Evolutionary conservation across 179 eudicot genomes (phyloP), one percentile per base, ranked within the genome.

Genomic region (Pouteria campechiana): DNA sequence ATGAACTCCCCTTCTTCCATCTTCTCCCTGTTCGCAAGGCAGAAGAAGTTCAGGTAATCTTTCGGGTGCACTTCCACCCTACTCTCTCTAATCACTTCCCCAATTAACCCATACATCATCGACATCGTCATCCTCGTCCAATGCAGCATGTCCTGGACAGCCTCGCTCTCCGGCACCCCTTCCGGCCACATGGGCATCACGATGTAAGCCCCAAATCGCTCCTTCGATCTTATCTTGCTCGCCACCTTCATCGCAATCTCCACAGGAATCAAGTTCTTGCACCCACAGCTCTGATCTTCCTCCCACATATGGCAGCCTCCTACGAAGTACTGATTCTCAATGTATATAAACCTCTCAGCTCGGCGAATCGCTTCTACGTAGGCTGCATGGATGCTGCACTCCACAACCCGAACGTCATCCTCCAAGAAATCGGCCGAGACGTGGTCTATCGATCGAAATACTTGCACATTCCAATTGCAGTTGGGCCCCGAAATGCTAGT

Each of bases 141-240:
- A 34, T 92, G 83, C 64, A 92, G 30, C 54, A 92, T 92, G 29
- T 79, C 88, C 44, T 79, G 83, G 34, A 87, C 92, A 2, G 83
- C 46, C 36, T 92, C 93, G 31, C 81, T 77, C 50, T 82, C 94
- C 10, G 92, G 88, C 7, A 44, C 48, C 21, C 99, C 99, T 69
- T 92, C 99, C 15, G 99, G 99, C 99, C 99, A 87, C 96, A 92
- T 87, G 17, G 96, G 99, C 30, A 92, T 77, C 34, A 87, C 55
- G 29, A 92, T 65, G 35, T 83, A 92, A 25, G 57, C 96, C 2
- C 81, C 63, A 56, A 92, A 90, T 34, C 96, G 63, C 60, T 90
- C 84, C 29, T 60, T 64, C 14, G 85, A 83, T 64, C 52, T 64
- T 15, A 90, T 90, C 58, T 90, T 90, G 17, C 59, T 70, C 2